Evolutionary conservation across 345 rosid species (phyloP), one percentile per base, ranked within the genome.

Genomic region (Syzygium aqueum): DNA sequence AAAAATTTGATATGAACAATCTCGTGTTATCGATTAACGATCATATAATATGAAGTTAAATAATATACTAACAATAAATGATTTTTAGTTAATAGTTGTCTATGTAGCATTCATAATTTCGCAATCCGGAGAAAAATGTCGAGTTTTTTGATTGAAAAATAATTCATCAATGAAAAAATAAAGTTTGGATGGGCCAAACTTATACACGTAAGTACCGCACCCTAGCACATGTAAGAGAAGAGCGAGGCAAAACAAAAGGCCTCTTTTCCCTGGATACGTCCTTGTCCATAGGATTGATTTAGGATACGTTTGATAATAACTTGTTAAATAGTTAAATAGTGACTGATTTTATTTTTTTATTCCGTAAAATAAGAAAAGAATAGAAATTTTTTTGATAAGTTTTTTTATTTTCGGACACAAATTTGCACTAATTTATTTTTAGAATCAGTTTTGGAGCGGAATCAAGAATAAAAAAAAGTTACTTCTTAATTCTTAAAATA

Each of bases 281-380:
- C 73, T 6, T 27, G 33, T 61, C 8, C 33, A 61, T n/a, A 13
- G 17, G 73, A 61, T 61, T 2, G 33, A n/a, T 19, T 61, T 3
- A n/a, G 1, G 28, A 10, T 57, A 25, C 10, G 0, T 57, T 57
- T 25, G 15, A 0, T 25, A 28, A 23, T 57, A n/a, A n/a, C n/a
- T n/a, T n/a, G n/a, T n/a, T n/a, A n/a, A n/a, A n/a, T 0, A 0
- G 0, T 1, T 40, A 40, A 40, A 40, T 4, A 40, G 6, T 40
- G 5, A 4, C 5, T 40, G 5, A 40, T 40, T 4, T 1, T 40
- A 40, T 40, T 4, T 1, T 40, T 40, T 40, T 40, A 40, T 40
- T 40, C 0, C 6, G 43, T 40, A 1, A 3, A 40, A 40, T 3
- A 40, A 40, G 4, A 40, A 40, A 40, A 40, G 1, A 40, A 40